phyloP scores from a whole-genome alignment of 176 grass and related monocot genomes.

The Canna indica region DNA sequence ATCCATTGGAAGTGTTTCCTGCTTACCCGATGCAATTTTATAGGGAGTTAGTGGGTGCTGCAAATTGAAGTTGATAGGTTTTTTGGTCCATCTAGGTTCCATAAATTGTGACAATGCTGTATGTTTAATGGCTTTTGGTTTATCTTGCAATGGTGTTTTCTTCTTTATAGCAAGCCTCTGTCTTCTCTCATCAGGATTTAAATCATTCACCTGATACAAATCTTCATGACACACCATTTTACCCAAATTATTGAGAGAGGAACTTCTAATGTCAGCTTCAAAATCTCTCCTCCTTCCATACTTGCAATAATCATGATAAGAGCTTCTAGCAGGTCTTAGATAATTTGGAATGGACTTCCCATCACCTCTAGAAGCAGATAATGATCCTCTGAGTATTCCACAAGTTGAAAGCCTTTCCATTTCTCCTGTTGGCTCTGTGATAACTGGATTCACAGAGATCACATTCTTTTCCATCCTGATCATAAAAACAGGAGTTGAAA shows the following conservation, averaged over 20 bases:
- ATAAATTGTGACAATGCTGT: conserved; percentile 24
- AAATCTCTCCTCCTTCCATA: conserved; percentile 35
- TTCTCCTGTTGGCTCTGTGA: neutral
- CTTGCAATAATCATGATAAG: conserved; percentile 86
- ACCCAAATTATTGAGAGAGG: conserved; percentile 16
- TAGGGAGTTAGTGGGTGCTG: neutral
- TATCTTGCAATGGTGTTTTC: conserved; percentile 34
- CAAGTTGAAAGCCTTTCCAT: conserved; percentile 28
- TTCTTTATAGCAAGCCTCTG: conserved; percentile 36
- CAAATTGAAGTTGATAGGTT: conserved; percentile 15
- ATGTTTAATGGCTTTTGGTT: conserved; percentile 30
- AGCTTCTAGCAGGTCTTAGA: conserved; percentile 40
- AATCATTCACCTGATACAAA: neutral
- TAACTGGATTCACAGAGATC: neutral
- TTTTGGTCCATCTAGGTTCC: conserved; percentile 27
- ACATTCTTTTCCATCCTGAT: neutral
- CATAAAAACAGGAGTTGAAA: neutral
- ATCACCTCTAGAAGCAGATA: neutral
- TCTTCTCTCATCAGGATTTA: conserved; percentile 26
- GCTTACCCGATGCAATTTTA: conserved; percentile 34
- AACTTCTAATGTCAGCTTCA: conserved; percentile 33
- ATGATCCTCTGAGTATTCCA: conserved; percentile 12
- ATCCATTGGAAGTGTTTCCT: conserved; percentile 11
- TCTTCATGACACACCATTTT: conserved; percentile 12
- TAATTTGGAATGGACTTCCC: conserved; percentile 53